Conservation (phyloP, 352 stramenopile genomes). For the Phytophthora cryptogea region DNA sequence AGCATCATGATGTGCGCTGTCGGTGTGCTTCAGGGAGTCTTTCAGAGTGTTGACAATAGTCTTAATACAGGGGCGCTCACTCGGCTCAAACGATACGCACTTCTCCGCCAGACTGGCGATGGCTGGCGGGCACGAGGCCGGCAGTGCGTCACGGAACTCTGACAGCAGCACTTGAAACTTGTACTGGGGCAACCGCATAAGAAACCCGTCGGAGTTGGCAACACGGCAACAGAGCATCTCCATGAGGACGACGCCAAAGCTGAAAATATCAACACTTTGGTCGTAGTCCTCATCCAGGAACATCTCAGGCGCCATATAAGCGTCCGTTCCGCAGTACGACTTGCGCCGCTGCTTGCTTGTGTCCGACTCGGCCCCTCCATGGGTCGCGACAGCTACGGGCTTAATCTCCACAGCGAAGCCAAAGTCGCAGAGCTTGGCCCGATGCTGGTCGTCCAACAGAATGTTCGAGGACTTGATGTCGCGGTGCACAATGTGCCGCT, state of each 20-base stretch:
- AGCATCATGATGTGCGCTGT: conserved; percentile 23
- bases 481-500: conserved; percentile 74
- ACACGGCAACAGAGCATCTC: conserved; percentile 84
- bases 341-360: conserved; percentile 61
- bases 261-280: conserved; percentile 86
- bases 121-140: conserved; percentile 54
- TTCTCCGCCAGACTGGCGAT: conserved; percentile 68
- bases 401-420: conserved; percentile 83
- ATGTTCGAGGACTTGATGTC: conserved; percentile 92
- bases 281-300: conserved; percentile 87
- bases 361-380: conserved; percentile 35
- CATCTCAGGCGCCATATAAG: conserved; percentile 87
- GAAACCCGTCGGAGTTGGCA: conserved; percentile 77
- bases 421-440: conserved; percentile 86
- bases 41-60: conserved; percentile 53
- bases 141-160: conserved; percentile 75
- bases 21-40: conserved; percentile 39
- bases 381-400: conserved; percentile 22
- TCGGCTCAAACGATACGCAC: conserved; percentile 81
- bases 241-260: conserved; percentile 88
- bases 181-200: conserved; percentile 81
- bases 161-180: conserved; percentile 71
- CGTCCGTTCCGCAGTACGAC: conserved; percentile 88
- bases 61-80: conserved; percentile 55
- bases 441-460: conserved; percentile 71